Conservation (phyloP, 192 early-diverging fungal genomes). For the Backusella australiensis region DNA sequence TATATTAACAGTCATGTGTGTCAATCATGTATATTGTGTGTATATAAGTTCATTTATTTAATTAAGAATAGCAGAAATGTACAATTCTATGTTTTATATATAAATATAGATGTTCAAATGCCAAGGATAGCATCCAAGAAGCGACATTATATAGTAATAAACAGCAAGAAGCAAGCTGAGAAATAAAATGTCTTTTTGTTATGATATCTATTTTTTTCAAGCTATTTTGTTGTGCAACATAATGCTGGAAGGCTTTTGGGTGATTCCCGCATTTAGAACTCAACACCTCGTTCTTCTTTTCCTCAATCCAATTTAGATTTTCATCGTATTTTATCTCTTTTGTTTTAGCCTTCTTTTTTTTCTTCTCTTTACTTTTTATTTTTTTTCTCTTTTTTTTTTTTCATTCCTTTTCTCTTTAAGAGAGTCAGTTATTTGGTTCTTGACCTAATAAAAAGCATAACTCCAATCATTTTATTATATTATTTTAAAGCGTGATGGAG, state of each 20-base stretch:
- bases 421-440: background rate
- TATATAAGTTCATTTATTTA: background rate
- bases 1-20: background rate
- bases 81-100: no score
- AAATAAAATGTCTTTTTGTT: background rate
- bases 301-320: constrained; percentile 9
- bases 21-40: background rate
- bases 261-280: background rate
- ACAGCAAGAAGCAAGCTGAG: no score
- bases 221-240: background rate
- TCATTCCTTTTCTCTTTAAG: background rate
- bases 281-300: constrained; percentile 11
- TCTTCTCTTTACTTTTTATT: constrained; percentile 4
- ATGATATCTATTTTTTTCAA: background rate
- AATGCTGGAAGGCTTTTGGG: background rate
- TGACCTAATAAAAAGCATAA: constrained; percentile 1
- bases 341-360: constrained; percentile 12
- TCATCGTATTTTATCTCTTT: background rate
- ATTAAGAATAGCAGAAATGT: no score
- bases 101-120: no score
- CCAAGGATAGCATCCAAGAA: background rate
- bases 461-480: constrained; percentile 2
- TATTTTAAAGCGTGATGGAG: background rate
- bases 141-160: background rate
- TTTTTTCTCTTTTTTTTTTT: background rate